phyloP scores from a whole-genome alignment of 768 basidiomycete species.

The Psilocybe cyanescens region DNA sequence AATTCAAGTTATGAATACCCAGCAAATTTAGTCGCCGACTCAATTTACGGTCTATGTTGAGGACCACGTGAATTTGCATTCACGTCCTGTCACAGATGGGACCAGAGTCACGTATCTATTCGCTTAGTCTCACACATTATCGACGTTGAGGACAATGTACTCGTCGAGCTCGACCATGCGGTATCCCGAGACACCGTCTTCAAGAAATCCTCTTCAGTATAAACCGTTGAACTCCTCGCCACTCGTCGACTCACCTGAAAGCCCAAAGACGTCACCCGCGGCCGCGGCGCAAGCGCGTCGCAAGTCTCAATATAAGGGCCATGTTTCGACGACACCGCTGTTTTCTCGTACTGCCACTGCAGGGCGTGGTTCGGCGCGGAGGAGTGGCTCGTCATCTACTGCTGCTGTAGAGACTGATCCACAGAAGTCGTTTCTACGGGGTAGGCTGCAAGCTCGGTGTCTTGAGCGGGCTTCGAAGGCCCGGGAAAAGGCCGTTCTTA shows the following conservation, averaged over 20 bases:
- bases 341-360: slow-evolving; percentile 9
- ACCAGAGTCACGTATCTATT: neutral
- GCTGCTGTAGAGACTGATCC: slow-evolving; percentile 33
- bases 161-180: slow-evolving; percentile 26
- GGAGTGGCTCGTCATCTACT: slow-evolving; percentile 10
- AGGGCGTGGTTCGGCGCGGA: slow-evolving; percentile 1
- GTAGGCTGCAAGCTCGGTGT: slow-evolving; percentile 64
- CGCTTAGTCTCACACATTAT: neutral
- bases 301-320: slow-evolving; percentile 57
- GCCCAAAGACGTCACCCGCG: slow-evolving; percentile 48
- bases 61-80: neutral
- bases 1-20: too few species aligned
- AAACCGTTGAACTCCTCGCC: slow-evolving; percentile 55
- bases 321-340: slow-evolving; percentile 27
- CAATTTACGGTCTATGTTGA: neutral
- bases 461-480: slow-evolving; percentile 63
- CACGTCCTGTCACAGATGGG: slow-evolving; percentile 1
- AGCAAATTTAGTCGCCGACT: neutral
- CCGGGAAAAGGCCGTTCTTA: slow-evolving; percentile 50
- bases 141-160: slow-evolving; percentile 13
- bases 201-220: slow-evolving; percentile 32
- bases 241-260: slow-evolving; percentile 42
- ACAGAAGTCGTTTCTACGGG: slow-evolving; percentile 58
- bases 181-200: slow-evolving; percentile 40
- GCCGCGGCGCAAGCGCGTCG: slow-evolving; percentile 50